Base-by-base conservation (phyloP, 2,329 filamentous ascomycete genomes). In the Ceratocystis ficicola region DNA sequence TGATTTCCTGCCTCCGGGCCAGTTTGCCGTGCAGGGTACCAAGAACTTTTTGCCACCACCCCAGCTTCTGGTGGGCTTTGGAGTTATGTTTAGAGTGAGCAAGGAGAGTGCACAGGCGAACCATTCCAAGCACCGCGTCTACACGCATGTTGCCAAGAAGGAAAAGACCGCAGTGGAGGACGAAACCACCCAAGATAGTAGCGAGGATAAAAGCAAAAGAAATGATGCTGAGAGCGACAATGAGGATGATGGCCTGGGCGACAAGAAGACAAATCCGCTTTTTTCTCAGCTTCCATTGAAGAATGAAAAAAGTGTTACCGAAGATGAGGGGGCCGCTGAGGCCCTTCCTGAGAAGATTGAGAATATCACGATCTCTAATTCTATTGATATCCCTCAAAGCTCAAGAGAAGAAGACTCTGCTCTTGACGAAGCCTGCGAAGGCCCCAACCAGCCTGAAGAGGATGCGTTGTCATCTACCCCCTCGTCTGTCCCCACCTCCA, bases 31-130 rank as follows among this genome's bases (percentile, higher is more conserved):
- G 61, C 83, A 83, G 46, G 93, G 92, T 1, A 88, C 89, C 76
- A 97, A 96, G 78, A 96, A 96, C 72, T 94, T 88, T 70, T 75
- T 99, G 44, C 89, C 93, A 0, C 93, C 94, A 1, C 87, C 90
- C 5, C 91, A 93, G 71, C 79, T 97, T 32, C 78, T 96, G 1
- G 82, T 99, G 41, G 94, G 94, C 0, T 89, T 97, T 72, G 92
- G 86, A 1, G 81, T 96, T 57, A 81, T 95, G 75, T 99, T 95
- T 75, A 87, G 85, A 71, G 87, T 97, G 64, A 95, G 90, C 71
- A 89, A 95, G 66, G 88, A 92, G 71, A 96, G 91, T 75, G 66
- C 64, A 22, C 89, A 90, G 73, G 82, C 80, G 3, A 88, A 85
- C 66, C 92, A 96, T 74, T 80, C 86, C 52, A 93, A 89, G 73